A percentile compares a stretch with the other conserved stretches of the same genome.
These are phyloP conservation scores for Leccinum disarticulatum DNA, from an alignment of 768 basidiomycete species.

Conservation along the genomic window DNA sequence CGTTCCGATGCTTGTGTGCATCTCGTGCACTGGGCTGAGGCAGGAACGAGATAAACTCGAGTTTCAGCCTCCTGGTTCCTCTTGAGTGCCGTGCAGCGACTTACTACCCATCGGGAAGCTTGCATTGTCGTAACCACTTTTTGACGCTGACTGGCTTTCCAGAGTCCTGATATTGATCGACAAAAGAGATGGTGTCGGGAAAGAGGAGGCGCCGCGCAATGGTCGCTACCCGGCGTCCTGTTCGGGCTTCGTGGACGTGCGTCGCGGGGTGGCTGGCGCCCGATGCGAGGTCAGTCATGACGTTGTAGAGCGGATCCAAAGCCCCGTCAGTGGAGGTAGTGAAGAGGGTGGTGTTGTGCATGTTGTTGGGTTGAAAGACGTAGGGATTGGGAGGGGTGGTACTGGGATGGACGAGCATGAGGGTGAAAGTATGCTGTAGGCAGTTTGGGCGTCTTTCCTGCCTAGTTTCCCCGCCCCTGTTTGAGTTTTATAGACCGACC, in stretches of 20 bases:
- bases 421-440: slow-evolving; percentile 5
- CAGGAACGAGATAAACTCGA: not conserved
- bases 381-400: slow-evolving; percentile 1
- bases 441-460: not conserved
- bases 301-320: slow-evolving; percentile 9
- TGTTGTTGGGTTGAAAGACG: slow-evolving; percentile 8
- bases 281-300: slow-evolving; percentile 9
- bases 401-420: not conserved
- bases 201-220: slow-evolving; percentile 8
- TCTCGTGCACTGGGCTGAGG: slow-evolving; percentile 9
- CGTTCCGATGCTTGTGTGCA: slow-evolving; percentile 4
- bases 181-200: slow-evolving; percentile 17
- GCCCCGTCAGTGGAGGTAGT: not conserved
- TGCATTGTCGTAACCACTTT: slow-evolving; percentile 15
- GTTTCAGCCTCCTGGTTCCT: not conserved
- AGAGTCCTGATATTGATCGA: not conserved
- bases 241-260: slow-evolving; percentile 8
- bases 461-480: not conserved
- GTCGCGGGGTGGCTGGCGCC: slow-evolving; percentile 2
- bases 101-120: slow-evolving; percentile 13
- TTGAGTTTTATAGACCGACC: not conserved
- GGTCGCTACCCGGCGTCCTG: slow-evolving; percentile 7
- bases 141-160: slow-evolving; percentile 8
- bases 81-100: not conserved
- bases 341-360: slow-evolving; percentile 16